Conservation (phyloP, 2,329 filamentous ascomycete species). For the Penicillium sp. region DNA sequence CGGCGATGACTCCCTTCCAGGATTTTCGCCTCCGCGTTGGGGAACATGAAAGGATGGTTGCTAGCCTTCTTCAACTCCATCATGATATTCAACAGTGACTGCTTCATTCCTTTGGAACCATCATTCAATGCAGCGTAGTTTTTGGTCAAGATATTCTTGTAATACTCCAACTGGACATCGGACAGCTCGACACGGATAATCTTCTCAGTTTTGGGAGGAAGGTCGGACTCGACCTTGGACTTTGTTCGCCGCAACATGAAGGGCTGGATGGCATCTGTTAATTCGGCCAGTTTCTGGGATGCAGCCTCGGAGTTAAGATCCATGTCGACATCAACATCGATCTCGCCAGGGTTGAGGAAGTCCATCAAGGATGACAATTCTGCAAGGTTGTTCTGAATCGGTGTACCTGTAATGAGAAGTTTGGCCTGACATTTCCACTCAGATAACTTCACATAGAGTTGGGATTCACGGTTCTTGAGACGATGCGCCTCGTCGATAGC, state of each 20-base stretch:
- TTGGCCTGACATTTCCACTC: conserved; percentile 84
- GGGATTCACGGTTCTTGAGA: conserved; percentile 91
- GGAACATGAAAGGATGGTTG: conserved; percentile 98
- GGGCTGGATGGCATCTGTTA: conserved; percentile 82
- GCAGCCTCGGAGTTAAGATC: conserved; percentile 76
- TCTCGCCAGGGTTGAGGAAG: conserved; percentile 92
- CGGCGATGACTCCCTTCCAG: conserved; percentile 72
- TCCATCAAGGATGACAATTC: conserved; percentile 90
- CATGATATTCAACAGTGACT: conserved; percentile 95
- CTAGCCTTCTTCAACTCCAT: conserved; percentile 99
- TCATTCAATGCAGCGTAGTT: conserved; percentile 94
- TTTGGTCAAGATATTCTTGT: conserved; percentile 95
- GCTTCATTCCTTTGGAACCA: conserved; percentile 83
- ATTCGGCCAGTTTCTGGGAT: conserved; percentile 76
- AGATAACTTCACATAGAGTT: conserved; percentile 78
- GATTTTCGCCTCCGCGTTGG: conserved; percentile 85
- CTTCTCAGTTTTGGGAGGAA: conserved; percentile 96
- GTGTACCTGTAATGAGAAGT: conserved; percentile 91
- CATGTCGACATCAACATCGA: conserved; percentile 85
- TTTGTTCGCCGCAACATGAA: conserved; percentile 96
- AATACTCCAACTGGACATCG: conserved; percentile 94
- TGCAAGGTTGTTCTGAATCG: conserved; percentile 92
- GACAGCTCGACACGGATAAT: conserved; percentile 97
- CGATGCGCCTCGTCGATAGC: conserved; percentile 96
- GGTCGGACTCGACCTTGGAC: conserved; percentile 91